Conservation (phyloP, 192 early-diverging fungal species). For the Backusella luteola region DNA sequence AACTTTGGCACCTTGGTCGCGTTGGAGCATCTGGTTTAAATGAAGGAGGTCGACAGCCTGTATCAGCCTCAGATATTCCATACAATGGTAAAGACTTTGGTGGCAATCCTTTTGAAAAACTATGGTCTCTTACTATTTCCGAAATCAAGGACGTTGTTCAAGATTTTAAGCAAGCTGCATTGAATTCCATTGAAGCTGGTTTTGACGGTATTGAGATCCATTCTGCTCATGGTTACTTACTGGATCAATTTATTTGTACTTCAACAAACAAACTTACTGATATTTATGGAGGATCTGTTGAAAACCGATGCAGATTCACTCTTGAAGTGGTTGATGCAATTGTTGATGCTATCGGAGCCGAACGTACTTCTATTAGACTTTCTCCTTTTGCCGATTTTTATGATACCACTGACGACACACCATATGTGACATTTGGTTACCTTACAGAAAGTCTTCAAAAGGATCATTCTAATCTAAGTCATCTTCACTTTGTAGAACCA, state of each 20-base stretch:
- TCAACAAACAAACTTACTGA: slow-evolving; percentile 80
- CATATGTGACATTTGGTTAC: slow-evolving; percentile 24
- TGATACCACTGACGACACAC: slow-evolving; percentile 33
- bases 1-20: slow-evolving; percentile 48
- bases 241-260: slow-evolving; percentile 77
- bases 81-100: neutral
- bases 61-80: slow-evolving; percentile 27
- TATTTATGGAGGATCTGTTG: slow-evolving; percentile 27
- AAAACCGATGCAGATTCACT: slow-evolving; percentile 30
- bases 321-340: slow-evolving; percentile 34
- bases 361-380: slow-evolving; percentile 35
- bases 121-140: slow-evolving; percentile 6
- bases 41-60: neutral
- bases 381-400: slow-evolving; percentile 29
- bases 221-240: slow-evolving; percentile 87
- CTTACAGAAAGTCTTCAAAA: slow-evolving; percentile 23
- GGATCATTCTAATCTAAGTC: slow-evolving; percentile 29
- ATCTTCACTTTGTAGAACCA: slow-evolving; percentile 35
- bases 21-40: neutral
- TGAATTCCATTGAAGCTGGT: slow-evolving; percentile 72
- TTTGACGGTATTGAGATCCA: slow-evolving; percentile 92
- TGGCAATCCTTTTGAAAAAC: slow-evolving; percentile 11
- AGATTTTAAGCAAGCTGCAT: slow-evolving; percentile 46
- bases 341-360: slow-evolving; percentile 22
- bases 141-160: slow-evolving; percentile 14